A percentile compares a stretch with the other conserved stretches of the same genome.
phyloP scores from a whole-genome alignment of 75 land plant genomes.

The Gnetum montanum region DNA sequence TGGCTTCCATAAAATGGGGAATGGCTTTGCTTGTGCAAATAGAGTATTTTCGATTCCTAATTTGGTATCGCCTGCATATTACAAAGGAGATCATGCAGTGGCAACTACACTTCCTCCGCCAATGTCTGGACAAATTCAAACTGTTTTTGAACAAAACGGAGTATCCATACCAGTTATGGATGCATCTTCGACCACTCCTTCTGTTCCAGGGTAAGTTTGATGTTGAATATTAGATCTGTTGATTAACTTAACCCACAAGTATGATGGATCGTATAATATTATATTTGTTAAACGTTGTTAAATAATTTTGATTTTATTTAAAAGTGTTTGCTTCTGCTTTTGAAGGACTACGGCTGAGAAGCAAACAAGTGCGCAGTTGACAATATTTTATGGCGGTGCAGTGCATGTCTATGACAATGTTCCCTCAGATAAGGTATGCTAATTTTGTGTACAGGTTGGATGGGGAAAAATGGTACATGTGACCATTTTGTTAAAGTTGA shows the following conservation, averaged over 20 bases:
- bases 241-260: not conserved
- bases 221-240: not conserved
- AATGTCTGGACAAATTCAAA: constrained; percentile 19
- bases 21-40: constrained; percentile 13
- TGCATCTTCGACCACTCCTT: constrained; percentile 10
- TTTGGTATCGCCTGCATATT: constrained; percentile 14
- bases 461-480: not conserved
- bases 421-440: constrained; percentile 54
- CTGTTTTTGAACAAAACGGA: too few species aligned
- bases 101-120: constrained; percentile 4
- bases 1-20: constrained; percentile 10
- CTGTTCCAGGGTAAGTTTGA: constrained; percentile 4
- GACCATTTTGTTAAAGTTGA: not conserved
- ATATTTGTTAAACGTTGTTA: not conserved
- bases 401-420: constrained; percentile 59
- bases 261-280: not conserved
- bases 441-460: not conserved
- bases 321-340: not conserved
- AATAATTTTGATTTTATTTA: constrained; percentile 15
- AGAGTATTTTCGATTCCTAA: constrained; percentile 7
- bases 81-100: constrained; percentile 13
- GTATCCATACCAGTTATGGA: constrained; percentile 8
- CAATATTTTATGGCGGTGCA: constrained; percentile 61
- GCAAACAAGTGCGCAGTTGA: constrained; percentile 41
- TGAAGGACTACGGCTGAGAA: constrained; percentile 18